These are phyloP conservation scores for Arthrobotrys sphaeroides DNA, from an alignment of 2,329 filamentous ascomycete species.

Conservation along the genomic window DNA sequence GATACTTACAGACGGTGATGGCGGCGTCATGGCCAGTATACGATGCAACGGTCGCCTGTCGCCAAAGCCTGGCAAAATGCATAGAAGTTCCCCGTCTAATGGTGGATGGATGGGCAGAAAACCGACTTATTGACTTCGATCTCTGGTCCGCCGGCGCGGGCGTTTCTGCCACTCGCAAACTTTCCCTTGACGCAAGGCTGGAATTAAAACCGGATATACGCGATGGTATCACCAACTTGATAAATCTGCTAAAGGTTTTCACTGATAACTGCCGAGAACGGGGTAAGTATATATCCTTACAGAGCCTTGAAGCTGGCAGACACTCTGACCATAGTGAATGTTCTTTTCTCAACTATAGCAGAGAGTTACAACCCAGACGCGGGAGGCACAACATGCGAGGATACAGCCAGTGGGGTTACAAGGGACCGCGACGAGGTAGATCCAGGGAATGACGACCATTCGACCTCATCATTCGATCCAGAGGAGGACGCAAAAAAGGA, in stretches of 20 bases:
- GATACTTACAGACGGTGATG: neutral
- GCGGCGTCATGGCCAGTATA: neutral
- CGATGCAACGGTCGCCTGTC: slow-evolving; percentile 20
- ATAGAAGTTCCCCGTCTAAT: slow-evolving; percentile 15
- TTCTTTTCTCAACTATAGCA: too few relatives aligned
- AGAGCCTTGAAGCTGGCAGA: too few relatives aligned
- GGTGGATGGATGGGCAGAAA: slow-evolving; percentile 33
- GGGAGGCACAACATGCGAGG: too few relatives aligned
- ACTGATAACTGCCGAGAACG: slow-evolving; percentile 3
- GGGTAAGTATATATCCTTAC: neutral
- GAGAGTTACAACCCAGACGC: too few relatives aligned
- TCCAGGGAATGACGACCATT: neutral
- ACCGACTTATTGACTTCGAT: slow-evolving; percentile 31
- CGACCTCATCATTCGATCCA: neutral
- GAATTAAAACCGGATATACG: slow-evolving; percentile 8
- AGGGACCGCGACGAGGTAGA: too few relatives aligned
- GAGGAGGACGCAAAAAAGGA: neutral
- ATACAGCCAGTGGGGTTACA: too few relatives aligned
- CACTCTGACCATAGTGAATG: too few relatives aligned
- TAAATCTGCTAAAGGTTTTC: slow-evolving; percentile 24
- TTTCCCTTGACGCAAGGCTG: slow-evolving; percentile 28
- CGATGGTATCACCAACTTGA: neutral
- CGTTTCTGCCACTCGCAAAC: slow-evolving; percentile 15
- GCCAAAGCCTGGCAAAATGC: neutral
- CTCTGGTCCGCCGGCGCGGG: slow-evolving; percentile 32